A percentile compares a stretch with the other conserved stretches of the same genome.
These are phyloP conservation scores for Xylona heveae DNA, from an alignment of 495 filamentous ascomycete species.

Conservation along the genomic window DNA sequence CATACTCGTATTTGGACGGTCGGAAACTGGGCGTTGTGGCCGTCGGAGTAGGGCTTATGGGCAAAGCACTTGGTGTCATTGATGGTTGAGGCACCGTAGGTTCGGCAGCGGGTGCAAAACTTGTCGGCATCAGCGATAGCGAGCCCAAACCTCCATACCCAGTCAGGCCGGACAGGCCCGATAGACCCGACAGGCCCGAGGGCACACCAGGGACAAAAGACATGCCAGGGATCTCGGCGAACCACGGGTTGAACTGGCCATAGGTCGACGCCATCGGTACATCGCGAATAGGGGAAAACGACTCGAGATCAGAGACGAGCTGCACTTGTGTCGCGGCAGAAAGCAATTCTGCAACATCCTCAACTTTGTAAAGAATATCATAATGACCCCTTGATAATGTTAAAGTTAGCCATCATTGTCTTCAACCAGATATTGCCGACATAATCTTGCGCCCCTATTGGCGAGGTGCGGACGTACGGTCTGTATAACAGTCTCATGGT, in stretches of 20 bases:
- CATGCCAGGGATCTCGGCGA: not conserved
- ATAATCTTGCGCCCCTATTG: too few relatives aligned
- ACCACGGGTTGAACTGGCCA: not conserved
- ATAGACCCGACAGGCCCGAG: not conserved
- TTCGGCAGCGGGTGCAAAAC: too few relatives aligned
- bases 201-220: not conserved
- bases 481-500: slow-evolving; percentile 47
- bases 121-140: too few relatives aligned
- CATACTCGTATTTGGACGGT: slow-evolving; percentile 16
- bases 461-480: slow-evolving; percentile 29
- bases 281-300: not conserved
- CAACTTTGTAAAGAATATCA: slow-evolving; percentile 67
- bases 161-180: not conserved
- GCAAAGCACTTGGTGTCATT: not conserved
- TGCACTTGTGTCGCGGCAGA: slow-evolving; percentile 11
- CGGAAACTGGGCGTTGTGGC: slow-evolving; percentile 14
- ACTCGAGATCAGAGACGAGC: slow-evolving; percentile 4
- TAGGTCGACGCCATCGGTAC: not conserved
- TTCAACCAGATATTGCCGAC: too few relatives aligned
- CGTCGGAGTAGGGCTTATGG: slow-evolving; percentile 1
- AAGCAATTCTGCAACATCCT: slow-evolving; percentile 28
- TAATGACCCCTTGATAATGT: slow-evolving; percentile 54
- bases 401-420: slow-evolving; percentile 7
- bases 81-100: slow-evolving; percentile 1
- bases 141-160: too few relatives aligned